Evolutionary conservation across 176 grass and related monocot genomes (phyloP).

Genomic region (Aegilops speltoides): DNA sequence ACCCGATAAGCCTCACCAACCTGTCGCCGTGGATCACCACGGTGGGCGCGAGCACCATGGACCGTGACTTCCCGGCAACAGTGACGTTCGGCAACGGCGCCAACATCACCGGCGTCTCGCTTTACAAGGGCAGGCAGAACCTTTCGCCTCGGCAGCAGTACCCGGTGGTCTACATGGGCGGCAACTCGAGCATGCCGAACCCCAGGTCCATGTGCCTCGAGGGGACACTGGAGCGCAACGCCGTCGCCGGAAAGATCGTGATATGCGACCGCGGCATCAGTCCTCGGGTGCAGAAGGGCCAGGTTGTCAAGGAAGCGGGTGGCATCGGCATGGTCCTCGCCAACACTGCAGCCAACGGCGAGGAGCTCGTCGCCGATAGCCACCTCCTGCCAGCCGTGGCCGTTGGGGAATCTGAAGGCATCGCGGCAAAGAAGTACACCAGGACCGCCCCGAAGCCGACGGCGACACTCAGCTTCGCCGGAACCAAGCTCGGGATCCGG

Average conservation of each 20-base stretch:
- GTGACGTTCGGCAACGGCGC: conserved; percentile 69
- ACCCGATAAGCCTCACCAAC: conserved; percentile 91
- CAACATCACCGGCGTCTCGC: conserved; percentile 81
- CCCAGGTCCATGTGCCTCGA: conserved; percentile 88
- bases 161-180: conserved; percentile 70
- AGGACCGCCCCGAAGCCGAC: conserved; percentile 49
- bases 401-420: conserved; percentile 56
- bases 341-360: conserved; percentile 74
- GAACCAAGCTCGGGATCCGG: conserved; percentile 85
- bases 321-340: conserved; percentile 86
- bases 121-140: conserved; percentile 60
- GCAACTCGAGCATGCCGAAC: conserved; percentile 62
- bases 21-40: conserved; percentile 95
- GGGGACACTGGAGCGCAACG: conserved; percentile 56
- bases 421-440: conserved; percentile 63
- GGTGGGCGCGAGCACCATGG: conserved; percentile 93
- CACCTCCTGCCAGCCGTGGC: conserved; percentile 89
- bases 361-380: conserved; percentile 97
- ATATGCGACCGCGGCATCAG: conserved; percentile 92
- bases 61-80: conserved; percentile 80
- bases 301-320: conserved; percentile 85
- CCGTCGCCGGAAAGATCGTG: conserved; percentile 79
- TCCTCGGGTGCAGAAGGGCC: conserved; percentile 93
- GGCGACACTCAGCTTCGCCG: conserved; percentile 69
- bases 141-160: conserved; percentile 55